A percentile compares a stretch with the other conserved stretches of the same genome.
phyloP scores from a whole-genome alignment of 2,329 filamentous ascomycete species.

The Nemania sp. region DNA sequence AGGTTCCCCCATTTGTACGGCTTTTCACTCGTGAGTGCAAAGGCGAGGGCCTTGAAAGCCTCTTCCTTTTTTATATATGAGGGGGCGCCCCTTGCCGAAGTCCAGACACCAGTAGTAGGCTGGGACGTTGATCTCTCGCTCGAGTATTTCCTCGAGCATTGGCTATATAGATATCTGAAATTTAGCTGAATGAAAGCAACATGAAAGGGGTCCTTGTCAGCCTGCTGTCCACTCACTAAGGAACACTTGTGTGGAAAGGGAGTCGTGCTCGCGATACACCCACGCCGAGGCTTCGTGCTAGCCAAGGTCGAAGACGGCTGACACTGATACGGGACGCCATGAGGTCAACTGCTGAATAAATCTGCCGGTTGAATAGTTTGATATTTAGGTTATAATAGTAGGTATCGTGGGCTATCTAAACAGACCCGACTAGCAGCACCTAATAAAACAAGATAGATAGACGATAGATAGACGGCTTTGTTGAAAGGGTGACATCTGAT shows the following conservation, averaged over 20 bases:
- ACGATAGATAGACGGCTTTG: too few species aligned
- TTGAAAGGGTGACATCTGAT: too few species aligned
- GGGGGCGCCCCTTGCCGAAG: not conserved
- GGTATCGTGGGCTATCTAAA: too few species aligned
- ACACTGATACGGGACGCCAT: not conserved
- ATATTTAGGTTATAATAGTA: too few species aligned
- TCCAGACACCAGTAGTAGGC: not conserved
- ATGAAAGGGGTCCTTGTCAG: not conserved
- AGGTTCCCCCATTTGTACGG: slow-evolving; percentile 5
- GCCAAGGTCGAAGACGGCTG: not conserved
- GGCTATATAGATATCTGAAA: slow-evolving; percentile 6
- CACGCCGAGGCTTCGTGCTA: not conserved
- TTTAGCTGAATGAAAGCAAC: not conserved
- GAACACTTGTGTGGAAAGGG: not conserved
- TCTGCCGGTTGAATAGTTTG: too few species aligned
- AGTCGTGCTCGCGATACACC: not conserved
- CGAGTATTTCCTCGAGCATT: slow-evolving; percentile 1
- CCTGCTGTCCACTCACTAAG: slow-evolving; percentile 7
- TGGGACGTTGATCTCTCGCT: not conserved
- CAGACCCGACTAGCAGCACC: too few species aligned
- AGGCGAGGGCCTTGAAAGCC: not conserved
- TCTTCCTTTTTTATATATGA: not conserved
- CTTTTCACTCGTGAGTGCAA: slow-evolving; percentile 13
- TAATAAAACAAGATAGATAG: too few species aligned
- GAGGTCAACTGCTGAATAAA: too few species aligned